Evolutionary conservation across 1,139 yeast species (phyloP).

Genomic region (Insectozyma bohioensis): DNA sequence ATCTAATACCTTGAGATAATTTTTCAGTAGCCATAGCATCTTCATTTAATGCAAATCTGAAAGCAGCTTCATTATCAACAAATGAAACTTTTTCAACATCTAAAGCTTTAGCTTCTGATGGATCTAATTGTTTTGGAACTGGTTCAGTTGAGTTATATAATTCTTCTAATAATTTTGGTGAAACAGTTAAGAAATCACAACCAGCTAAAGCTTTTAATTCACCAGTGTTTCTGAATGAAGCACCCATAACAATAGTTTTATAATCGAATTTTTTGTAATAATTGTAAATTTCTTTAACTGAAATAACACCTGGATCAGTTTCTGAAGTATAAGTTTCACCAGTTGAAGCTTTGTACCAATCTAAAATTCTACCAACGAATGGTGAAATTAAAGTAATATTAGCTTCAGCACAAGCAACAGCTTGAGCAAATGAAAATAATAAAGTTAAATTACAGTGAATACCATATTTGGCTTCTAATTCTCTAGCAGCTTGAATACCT

Average conservation of each 20-base stretch:
- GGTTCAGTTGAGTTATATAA: slow-evolving; percentile 73
- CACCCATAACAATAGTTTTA: slow-evolving; percentile 99
- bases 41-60: slow-evolving; percentile 91
- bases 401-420: slow-evolving; percentile 99
- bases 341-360: slow-evolving; percentile 95
- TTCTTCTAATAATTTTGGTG: slow-evolving; percentile 92
- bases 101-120: slow-evolving; percentile 51
- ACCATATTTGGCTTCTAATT: slow-evolving; percentile 85
- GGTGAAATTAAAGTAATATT: slow-evolving; percentile 95
- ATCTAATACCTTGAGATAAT: slow-evolving; percentile 96
- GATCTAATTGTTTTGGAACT: slow-evolving; percentile 79
- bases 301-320: slow-evolving; percentile 92
- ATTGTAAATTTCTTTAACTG: slow-evolving; percentile 88
- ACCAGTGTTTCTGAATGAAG: slow-evolving; percentile 97
- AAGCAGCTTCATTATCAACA: slow-evolving; percentile 81
- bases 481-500: slow-evolving; percentile 98
- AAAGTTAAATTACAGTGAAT: slow-evolving; percentile 95
- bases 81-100: slow-evolving; percentile 72
- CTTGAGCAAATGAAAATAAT: slow-evolving; percentile 93
- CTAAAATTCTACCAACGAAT: slow-evolving; percentile 98
- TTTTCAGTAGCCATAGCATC: slow-evolving; percentile 99
- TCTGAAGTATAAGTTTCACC: slow-evolving; percentile 83
- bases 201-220: slow-evolving; percentile 98
- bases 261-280: slow-evolving; percentile 97
- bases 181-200: slow-evolving; percentile 92